phyloP scores from a whole-genome alignment of 2,329 filamentous ascomycete genomes.

The Periconia sp. region DNA sequence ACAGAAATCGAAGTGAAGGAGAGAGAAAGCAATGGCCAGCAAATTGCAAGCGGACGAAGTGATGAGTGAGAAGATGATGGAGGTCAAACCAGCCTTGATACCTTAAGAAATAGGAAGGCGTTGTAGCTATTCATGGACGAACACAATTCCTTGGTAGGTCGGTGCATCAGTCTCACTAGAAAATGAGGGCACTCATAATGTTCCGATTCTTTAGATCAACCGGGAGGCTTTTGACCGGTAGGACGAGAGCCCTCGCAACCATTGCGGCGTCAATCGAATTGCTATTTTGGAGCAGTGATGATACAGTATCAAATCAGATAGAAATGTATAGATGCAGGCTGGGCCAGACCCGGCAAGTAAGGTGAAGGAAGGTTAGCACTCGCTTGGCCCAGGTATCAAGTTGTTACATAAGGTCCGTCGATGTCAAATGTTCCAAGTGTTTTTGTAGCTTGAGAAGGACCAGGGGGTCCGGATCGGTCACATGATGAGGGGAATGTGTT shows the following conservation, averaged over 20 bases:
- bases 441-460: no score
- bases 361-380: background rate
- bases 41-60: background rate
- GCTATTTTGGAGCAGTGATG: background rate
- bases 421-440: no score
- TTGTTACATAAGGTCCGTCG: background rate
- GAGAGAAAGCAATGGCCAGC: background rate
- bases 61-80: background rate
- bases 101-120: background rate
- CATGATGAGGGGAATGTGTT: no score
- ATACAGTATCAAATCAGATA: background rate
- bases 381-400: background rate
- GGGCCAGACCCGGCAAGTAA: background rate
- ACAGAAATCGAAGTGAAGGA: background rate
- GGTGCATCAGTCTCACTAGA: background rate
- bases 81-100: background rate
- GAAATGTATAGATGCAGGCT: background rate
- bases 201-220: background rate
- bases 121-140: background rate
- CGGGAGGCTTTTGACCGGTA: background rate
- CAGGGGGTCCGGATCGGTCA: no score
- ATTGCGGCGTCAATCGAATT: background rate
- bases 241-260: background rate
- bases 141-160: background rate
- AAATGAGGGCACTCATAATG: background rate